Evolutionary conservation across 306 rosid genomes (phyloP), one percentile per base, ranked within the genome.

Genomic region (Cucurbita argyrosperma): DNA sequence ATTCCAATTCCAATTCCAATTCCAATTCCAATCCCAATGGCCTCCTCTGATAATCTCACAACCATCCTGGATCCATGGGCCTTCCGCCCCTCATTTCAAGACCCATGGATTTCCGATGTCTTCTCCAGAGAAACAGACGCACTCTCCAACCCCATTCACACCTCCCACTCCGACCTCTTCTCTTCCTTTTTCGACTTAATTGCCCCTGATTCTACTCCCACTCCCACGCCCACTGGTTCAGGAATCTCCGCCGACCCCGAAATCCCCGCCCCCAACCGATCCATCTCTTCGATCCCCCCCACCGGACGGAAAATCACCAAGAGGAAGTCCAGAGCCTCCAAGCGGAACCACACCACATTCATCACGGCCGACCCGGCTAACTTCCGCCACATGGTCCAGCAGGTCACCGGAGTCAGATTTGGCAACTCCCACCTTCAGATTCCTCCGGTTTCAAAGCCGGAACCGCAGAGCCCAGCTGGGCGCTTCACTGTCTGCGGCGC

Each of bases 351-450:
- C 77, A 94, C 98, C 30, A 94, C 95, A 21, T 90, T 88, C 79
- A 94, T 94, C 61, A 79, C 92, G 26, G 97, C 98, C 0, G 98
- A 94, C 88, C 87, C 98, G 5, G 82, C 90, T 8, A 89, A 94
- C 64, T 94, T 94, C 86, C 84, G 98, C 0, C 91, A 90, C 81
- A 86, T 94, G 98, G 98, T 94, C 58, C 98, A 94, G 72, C 98
- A 88, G 81, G 90, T 94, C 14, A 94, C 98, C 30, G 98, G 98
- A 0, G 96, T 80, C 7, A 71, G 90, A 53, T 78, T 84, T 35
- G 77, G 76, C 0, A 78, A 79, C 72, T 69, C 80, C 7, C 81
- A 74, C 10, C 35, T 73, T 5, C 60, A 76, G 47, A 14, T 83
- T 82, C 76, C 80, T 13, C 88, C 90, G 64, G 58, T 89, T 18